A percentile compares a stretch with the other conserved stretches of the same genome.
These are phyloP conservation scores for Aspergillus sp. DNA, from an alignment of 2,329 filamentous ascomycete species.

Conservation along the genomic window DNA sequence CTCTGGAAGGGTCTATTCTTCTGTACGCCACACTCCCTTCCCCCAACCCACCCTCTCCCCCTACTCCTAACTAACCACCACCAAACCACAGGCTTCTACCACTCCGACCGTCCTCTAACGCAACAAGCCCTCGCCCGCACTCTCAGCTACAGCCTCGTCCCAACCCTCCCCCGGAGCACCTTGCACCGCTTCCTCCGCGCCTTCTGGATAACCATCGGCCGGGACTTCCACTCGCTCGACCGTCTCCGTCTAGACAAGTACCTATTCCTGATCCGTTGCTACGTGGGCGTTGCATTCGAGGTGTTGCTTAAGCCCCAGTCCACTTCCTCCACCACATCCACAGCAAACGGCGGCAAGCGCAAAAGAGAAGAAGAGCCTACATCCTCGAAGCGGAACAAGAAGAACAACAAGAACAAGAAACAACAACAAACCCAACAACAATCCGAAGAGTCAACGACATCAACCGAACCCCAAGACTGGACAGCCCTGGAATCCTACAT, in stretches of 20 bases:
- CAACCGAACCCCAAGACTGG: slow-evolving; percentile 26
- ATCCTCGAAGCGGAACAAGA: slow-evolving; percentile 22
- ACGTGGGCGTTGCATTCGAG: slow-evolving; percentile 70
- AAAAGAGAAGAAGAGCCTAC: slow-evolving; percentile 31
- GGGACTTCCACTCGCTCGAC: slow-evolving; percentile 71
- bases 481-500: slow-evolving; percentile 40
- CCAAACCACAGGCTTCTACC: slow-evolving; percentile 69
- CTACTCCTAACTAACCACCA: too few species aligned
- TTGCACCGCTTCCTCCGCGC: slow-evolving; percentile 56
- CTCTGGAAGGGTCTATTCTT: slow-evolving; percentile 96
- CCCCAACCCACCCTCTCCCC: background rate
- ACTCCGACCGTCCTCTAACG: slow-evolving; percentile 84
- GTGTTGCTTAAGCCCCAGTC: slow-evolving; percentile 35
- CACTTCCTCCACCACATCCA: background rate
- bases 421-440: slow-evolving; percentile 12
- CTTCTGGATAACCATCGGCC: slow-evolving; percentile 71
- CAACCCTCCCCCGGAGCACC: slow-evolving; percentile 55
- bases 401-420: slow-evolving; percentile 29
- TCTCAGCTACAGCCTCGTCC: slow-evolving; percentile 68
- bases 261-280: slow-evolving; percentile 76
- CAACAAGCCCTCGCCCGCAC: slow-evolving; percentile 81
- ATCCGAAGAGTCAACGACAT: slow-evolving; percentile 18
- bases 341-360: slow-evolving; percentile 24
- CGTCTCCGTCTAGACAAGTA: slow-evolving; percentile 89
- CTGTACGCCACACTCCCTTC: slow-evolving; percentile 47